Evolutionary conservation across 345 rosid species (phyloP), one percentile per base, ranked within the genome.

Genomic region (Clausena lansium): DNA sequence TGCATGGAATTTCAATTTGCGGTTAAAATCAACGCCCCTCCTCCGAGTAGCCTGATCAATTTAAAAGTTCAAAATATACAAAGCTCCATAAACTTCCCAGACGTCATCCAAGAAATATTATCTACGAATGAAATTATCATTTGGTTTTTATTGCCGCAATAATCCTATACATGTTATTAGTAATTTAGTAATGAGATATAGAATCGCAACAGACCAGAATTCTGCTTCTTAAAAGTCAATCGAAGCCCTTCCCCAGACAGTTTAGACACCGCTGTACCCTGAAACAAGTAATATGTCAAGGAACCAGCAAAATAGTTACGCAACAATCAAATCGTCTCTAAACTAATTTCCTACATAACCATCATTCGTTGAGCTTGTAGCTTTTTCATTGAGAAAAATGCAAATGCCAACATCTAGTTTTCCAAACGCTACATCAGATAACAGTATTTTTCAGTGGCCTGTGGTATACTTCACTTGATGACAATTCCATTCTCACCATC

Each of bases 191-290:
- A 28, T 10, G 59, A 74, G 57, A 65, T 7, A 36, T 3, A 52
- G 57, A 54, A 58, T 41, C 22, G n/a, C 14, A 47, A 14, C 14
- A 59, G 13, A 30, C 57, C 9, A 2, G 11, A 30, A n/a, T 55
- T 76, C 60, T 54, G 4, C 20, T 28, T 35, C 41, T 68, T 30
- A 39, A 22, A 65, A 70, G 55, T 86, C 84, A 86, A 64, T 28
- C 22, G 52, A 85, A 86, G 57, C 84, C 93, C 80, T 87, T 91
- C 14, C 94, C 98, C 59, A 90, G 45, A 76, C 97, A 94, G 84
- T 90, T 94, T 54, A 94, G 88, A 84, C 97, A 94, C 38, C 86
- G 86, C 76, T 94, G 95, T 67, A 94, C 85, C 89, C 97, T 92
- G 89, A 60, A 84, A 84, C 36, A 20, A 17, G 88, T 50, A 80